Percentiles rank a stretch among this genome's conserved stretches.
Conservation (phyloP, 768 basidiomycete genomes). For the Boletus rufocinnamomeus region DNA sequence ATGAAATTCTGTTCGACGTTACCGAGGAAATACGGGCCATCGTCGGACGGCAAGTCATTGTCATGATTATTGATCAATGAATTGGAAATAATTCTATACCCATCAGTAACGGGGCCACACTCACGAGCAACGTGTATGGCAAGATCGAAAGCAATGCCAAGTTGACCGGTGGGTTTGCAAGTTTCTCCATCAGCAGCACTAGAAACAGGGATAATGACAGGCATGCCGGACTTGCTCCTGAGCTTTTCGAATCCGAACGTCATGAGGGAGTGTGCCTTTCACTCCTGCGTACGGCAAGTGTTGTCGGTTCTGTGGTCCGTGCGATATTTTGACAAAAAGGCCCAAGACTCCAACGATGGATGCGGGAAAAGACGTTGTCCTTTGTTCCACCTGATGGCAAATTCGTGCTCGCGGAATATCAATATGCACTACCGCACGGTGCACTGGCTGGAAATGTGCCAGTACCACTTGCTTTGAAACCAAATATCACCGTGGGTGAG, state of each 20-base stretch:
- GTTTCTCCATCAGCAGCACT: background rate
- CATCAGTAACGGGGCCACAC: constrained; percentile 63
- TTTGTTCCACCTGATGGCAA: constrained; percentile 94
- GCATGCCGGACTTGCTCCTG: constrained; percentile 85
- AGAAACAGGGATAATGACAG: constrained; percentile 39
- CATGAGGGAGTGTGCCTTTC: constrained; percentile 81
- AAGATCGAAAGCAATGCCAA: constrained; percentile 75
- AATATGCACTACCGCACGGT: constrained; percentile 49
- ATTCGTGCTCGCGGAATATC: constrained; percentile 84
- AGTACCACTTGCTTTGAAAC: constrained; percentile 52
- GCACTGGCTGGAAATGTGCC: constrained; percentile 48
- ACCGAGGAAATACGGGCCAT: constrained; percentile 72
- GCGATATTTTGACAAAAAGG: constrained; percentile 10
- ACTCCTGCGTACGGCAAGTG: constrained; percentile 85
- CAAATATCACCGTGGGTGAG: constrained; percentile 35
- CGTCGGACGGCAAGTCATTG: constrained; percentile 29
- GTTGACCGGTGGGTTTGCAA: constrained; percentile 61
- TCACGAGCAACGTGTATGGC: constrained; percentile 72
- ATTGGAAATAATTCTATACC: background rate
- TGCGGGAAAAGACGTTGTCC: constrained; percentile 72
- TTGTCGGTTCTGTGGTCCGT: background rate
- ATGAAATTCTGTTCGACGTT: constrained; percentile 94
- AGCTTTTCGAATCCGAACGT: constrained; percentile 75
- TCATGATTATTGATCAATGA: background rate
- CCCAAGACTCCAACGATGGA: constrained; percentile 75